These are phyloP conservation scores for Sporothrix euskadiensis DNA, from an alignment of 2,329 filamentous ascomycete genomes.

Conservation along the genomic window DNA sequence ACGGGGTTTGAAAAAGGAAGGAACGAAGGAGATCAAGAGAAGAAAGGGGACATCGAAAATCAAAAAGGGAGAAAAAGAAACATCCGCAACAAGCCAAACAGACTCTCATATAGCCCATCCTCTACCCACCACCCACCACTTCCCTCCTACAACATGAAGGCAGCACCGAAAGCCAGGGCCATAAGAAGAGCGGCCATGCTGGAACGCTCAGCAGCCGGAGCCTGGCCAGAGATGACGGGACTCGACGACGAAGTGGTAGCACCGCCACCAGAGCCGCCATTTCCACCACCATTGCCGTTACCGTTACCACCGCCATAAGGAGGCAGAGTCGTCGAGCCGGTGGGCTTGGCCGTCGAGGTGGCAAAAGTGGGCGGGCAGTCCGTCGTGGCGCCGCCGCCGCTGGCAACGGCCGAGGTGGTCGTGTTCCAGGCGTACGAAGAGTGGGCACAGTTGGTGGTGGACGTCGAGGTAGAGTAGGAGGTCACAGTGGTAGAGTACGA, in stretches of 20 bases:
- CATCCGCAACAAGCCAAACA: not conserved
- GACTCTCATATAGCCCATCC: not conserved
- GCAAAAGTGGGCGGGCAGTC: not conserved
- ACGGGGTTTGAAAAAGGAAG: not conserved
- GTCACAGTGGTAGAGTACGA: not conserved
- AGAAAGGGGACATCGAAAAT: not conserved
- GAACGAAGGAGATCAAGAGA: not conserved
- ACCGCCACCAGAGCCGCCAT: no score
- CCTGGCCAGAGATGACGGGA: constrained; percentile 14
- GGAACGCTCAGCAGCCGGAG: not conserved
- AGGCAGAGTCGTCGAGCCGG: not conserved
- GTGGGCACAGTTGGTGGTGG: constrained; percentile 1
- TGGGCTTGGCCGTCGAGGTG: not conserved
- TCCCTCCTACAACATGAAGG: not conserved
- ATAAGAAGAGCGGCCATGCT: not conserved
- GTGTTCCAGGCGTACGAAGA: constrained; percentile 20
- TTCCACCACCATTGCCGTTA: not conserved
- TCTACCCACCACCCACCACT: not conserved
- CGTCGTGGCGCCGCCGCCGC: not conserved
- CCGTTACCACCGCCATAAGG: constrained; percentile 5
- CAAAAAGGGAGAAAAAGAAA: not conserved
- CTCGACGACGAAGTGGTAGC: not conserved
- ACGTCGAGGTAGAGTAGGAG: not conserved
- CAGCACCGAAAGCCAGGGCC: constrained; percentile 10
- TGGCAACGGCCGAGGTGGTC: not conserved